Base-by-base conservation (phyloP, 345 rosid genomes). In the Fremontodendron californicum region DNA sequence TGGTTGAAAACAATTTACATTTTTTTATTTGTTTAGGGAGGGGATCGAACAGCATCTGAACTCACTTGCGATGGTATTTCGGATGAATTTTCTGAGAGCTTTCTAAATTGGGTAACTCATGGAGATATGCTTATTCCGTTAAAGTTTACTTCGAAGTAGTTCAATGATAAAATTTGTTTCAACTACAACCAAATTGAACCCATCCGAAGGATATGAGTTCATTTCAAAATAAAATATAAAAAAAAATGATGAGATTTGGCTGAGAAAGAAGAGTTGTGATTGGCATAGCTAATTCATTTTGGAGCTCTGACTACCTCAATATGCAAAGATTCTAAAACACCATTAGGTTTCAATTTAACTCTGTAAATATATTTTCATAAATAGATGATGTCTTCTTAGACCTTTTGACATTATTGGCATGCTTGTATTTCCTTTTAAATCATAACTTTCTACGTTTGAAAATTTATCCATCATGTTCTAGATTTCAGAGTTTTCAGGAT, bases 41-140 rank as follows among this genome's bases (percentile, higher is more conserved):
- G 86, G 64, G 84, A 79, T 70, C 78, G 74, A 40, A 78, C 40
- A 0, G 82, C 64, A n/a, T 78, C 74, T 0, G 73, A 78, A 16
- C 70, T 66, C 42, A 15, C 65, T 10, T 19, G 69, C 0, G 77
- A 80, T 65, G 77, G 77, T 3, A 71, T 54, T 29, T 25, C 55
- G 40, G 69, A 71, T 35, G 84, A 82, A 74, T 88, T 85, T 61
- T 80, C 93, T 40, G 77, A 85, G 61, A 83, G 87, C 68, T 95
- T 90, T 60, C 75, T 57, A 33, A 82, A 80, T 55, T 95, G 99
- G 99, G 93, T 95, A 54, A 84, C 78, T 46, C 74, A 88, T 16
- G 97, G 92, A 58, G 92, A 82, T 60, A 69, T 80, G 76, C 78
- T 75, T 82, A 63, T 81, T 69, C 82, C 78, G 18, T 23, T 79